Evolutionary conservation across 148 eudicot species (phyloP).

Genomic region (Bassia scoparia): DNA sequence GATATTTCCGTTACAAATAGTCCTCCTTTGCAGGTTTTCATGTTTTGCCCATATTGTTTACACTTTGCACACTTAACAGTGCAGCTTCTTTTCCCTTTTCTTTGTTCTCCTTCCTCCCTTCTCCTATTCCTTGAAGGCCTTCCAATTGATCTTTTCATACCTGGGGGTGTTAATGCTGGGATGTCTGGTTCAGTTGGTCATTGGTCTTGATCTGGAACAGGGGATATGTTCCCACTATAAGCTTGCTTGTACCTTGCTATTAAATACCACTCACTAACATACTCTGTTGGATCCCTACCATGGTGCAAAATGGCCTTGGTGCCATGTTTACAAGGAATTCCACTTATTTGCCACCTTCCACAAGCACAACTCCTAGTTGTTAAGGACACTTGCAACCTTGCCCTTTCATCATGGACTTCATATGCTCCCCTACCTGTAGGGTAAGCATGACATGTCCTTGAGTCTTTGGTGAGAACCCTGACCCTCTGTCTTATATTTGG

Average conservation of each 20-base stretch:
- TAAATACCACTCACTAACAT: not conserved
- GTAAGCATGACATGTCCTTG: not conserved
- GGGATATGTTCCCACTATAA: not conserved
- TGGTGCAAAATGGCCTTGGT: not conserved
- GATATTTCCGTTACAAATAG: too few relatives aligned
- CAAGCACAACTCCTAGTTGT: not conserved
- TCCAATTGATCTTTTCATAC: not conserved
- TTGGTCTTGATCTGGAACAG: not conserved
- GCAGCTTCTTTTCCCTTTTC: not conserved
- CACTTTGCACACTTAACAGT: too few relatives aligned
- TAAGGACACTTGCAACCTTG: not conserved
- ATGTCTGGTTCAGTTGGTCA: not conserved
- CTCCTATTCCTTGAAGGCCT: not conserved
- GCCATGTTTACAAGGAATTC: too few relatives aligned
- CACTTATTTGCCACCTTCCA: slow-evolving; percentile 3
- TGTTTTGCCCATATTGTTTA: too few relatives aligned
- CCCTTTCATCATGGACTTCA: not conserved
- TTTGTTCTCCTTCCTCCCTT: not conserved
- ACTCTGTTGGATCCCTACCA: not conserved
- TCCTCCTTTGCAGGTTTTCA: too few relatives aligned
- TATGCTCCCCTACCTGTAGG: not conserved
- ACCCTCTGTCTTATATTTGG: not conserved
- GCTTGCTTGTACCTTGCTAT: not conserved
- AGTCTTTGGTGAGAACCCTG: not conserved
- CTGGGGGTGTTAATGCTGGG: not conserved